These are phyloP conservation scores for Micromonas pusilla DNA, from an alignment of 139 green algal genomes.

Conservation along the genomic window DNA sequence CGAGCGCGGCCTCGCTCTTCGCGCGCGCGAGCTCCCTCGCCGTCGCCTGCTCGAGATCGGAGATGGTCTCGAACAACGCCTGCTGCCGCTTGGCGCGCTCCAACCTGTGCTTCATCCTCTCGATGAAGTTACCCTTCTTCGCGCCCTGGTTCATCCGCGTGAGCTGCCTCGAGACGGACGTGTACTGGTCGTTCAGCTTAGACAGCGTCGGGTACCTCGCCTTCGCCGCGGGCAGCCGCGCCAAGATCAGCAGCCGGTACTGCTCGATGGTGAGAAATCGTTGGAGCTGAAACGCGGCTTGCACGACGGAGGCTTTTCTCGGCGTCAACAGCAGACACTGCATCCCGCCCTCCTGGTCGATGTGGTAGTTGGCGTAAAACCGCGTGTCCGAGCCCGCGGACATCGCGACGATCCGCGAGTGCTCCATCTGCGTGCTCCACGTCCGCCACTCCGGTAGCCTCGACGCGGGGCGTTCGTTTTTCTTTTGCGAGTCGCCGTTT, in stretches of 20 bases:
- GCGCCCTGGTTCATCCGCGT: neutral
- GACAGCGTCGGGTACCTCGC: neutral
- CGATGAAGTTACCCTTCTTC: neutral
- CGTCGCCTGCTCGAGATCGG: constrained; percentile 5
- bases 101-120: neutral
- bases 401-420: neutral
- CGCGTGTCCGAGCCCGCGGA: neutral
- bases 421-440: neutral
- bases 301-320: neutral
- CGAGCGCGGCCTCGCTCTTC: neutral
- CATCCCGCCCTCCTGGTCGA: constrained; percentile 9
- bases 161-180: neutral
- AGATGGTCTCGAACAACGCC: constrained; percentile 8
- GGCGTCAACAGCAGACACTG: neutral
- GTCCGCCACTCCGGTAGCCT: neutral
- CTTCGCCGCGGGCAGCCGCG: constrained; percentile 8
- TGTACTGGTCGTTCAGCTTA: constrained; percentile 3
- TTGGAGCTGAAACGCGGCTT: constrained; percentile 5
- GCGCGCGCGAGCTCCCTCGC: neutral
- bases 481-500: too few relatives aligned
- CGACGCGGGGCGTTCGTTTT: too few relatives aligned
- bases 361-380: constrained; percentile 20
- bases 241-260: constrained; percentile 17
- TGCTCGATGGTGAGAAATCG: constrained; percentile 13
- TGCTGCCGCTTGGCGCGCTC: neutral